Conservation (phyloP, 2,329 filamentous ascomycete species). For the Fusarium anthophilum region DNA sequence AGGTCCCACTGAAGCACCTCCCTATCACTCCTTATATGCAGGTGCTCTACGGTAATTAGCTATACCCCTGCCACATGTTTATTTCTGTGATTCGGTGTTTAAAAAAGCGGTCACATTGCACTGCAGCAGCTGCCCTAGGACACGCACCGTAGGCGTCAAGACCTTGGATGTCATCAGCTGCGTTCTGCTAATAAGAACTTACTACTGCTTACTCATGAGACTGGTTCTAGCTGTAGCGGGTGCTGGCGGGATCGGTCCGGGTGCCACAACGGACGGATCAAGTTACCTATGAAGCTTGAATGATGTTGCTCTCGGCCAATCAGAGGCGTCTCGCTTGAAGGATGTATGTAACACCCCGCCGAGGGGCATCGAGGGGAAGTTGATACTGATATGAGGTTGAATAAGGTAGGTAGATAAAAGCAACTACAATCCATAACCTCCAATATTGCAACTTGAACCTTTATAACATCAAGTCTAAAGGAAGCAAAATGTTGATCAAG, state of each 20-base stretch:
- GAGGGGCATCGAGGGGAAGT: constrained; percentile 33
- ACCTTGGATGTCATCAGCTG: not conserved
- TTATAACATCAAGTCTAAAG: not conserved
- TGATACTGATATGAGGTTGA: constrained; percentile 24
- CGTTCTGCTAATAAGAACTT: not conserved
- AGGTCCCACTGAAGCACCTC: constrained; percentile 16
- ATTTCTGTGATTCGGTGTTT: constrained; percentile 1
- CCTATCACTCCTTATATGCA: constrained; percentile 22
- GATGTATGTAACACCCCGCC: constrained; percentile 29
- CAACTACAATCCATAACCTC: not conserved
- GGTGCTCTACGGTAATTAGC: constrained; percentile 8
- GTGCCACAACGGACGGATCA: constrained; percentile 14
- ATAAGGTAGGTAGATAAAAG: constrained; percentile 7
- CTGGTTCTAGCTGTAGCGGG: not conserved
- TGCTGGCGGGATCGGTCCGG: constrained; percentile 24
- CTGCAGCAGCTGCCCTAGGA: constrained; percentile 3
- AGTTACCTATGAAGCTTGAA: constrained; percentile 29
- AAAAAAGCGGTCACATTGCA: constrained; percentile 24
- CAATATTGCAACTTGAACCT: not conserved
- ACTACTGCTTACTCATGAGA: not conserved
- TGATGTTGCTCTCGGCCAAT: constrained; percentile 12
- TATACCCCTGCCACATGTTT: constrained; percentile 20
- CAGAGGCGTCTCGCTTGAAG: constrained; percentile 6
- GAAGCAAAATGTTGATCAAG: constrained; percentile 60
- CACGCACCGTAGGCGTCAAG: not conserved